Evolutionary conservation across 1,284 basidiomycete species (phyloP), one percentile per base, ranked within the genome.

Genomic region (Cutaneotrichosporon cutaneum): DNA sequence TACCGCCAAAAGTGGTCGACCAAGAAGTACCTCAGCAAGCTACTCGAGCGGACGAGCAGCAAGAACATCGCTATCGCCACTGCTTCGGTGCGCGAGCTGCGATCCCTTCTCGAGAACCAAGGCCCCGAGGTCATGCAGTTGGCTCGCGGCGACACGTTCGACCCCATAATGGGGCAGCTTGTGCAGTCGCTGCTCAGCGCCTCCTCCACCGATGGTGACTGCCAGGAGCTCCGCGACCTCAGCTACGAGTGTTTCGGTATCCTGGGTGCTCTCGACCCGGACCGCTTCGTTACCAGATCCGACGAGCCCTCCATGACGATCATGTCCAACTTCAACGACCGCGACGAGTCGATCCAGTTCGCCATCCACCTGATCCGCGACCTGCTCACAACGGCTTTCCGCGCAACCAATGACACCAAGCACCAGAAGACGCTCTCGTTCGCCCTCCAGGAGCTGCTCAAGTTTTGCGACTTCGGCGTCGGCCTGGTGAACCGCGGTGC

Each of bases 251-350:
- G 93, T 75, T 86, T 99, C 56, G 94, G 95, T 1, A 85, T 92
- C n/a, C 80, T 99, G 5, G 96, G 96, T 7, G 96, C 96, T 1
- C 85, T 96, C 21, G 96, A 99, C 79, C 94, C 96, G 0, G 96
- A 99, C 81, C 86, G 96, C 60, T 89, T 92, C 72, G 61, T 64
- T 6, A 55, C 66, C 4, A 35, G 55, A 4, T 44, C 64, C 4
- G 83, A 84, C 39, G 87, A 89, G 65, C 79, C 85, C 3, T 84
- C 85, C 44, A 87, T 90, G 80, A 84, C 92, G 42, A 84, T 98
- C 56, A 82, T 88, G 60, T 85, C 84, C 71, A 94, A 99, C 77
- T 97, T 95, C 73, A 83, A 82, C 4, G 89, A 95, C 64, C 86
- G 89, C 56, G 83, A 84, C 18, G 95, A 98, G 77, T 86, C 90